Conservation (phyloP, 139 green algal genomes). For the Tetradesmus lagerheimii region DNA sequence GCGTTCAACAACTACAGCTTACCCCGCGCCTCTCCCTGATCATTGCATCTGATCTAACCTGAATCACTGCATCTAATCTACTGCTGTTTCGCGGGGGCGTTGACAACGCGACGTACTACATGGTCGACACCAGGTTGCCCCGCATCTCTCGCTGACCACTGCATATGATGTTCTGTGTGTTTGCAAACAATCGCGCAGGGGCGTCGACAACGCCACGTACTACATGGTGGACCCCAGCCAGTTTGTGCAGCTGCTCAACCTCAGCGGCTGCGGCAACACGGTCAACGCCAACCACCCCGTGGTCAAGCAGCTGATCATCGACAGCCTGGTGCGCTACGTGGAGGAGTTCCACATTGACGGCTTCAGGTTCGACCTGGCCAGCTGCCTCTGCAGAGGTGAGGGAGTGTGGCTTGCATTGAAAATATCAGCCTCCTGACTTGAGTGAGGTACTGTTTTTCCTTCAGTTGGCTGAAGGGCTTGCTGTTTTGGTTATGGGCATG, state of each 20-base stretch:
- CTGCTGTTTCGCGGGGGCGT: slow-evolving; percentile 84
- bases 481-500: not conserved
- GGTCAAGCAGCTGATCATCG: slow-evolving; percentile 84
- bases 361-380: slow-evolving; percentile 97
- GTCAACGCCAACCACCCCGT: slow-evolving; percentile 90
- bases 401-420: no score
- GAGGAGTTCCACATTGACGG: slow-evolving; percentile 95
- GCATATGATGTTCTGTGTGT: slow-evolving; percentile 6
- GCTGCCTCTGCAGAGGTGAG: slow-evolving; percentile 88
- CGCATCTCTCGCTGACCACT: no score
- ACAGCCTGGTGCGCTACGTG: slow-evolving; percentile 82
- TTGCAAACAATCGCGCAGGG: slow-evolving; percentile 44
- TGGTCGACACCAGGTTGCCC: slow-evolving; percentile 79
- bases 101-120: slow-evolving; percentile 87
- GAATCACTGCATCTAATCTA: no score
- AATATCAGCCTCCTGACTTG: no score
- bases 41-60: no score
- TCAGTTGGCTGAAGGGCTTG: not conserved
- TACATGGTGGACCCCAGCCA: slow-evolving; percentile 83
- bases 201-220: slow-evolving; percentile 87
- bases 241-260: slow-evolving; percentile 88
- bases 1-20: no score
- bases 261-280: slow-evolving; percentile 92
- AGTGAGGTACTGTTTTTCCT: no score
- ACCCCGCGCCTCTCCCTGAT: no score